Conservation (phyloP, 176 grass and related monocot species). For the Coix lacrymajobi region DNA sequence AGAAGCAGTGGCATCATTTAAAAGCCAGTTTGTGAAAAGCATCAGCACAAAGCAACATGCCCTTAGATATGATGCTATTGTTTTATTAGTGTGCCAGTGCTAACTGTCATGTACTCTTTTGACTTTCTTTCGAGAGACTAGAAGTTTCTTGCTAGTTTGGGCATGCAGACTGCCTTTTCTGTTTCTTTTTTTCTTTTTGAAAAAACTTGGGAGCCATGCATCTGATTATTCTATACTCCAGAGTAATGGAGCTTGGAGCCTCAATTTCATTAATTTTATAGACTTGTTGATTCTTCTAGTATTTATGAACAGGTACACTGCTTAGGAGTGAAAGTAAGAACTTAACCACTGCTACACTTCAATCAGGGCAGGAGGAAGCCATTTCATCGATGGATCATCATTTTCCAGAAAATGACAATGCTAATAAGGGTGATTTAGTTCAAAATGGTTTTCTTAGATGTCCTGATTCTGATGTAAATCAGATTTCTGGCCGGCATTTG, state of each 20-base stretch:
- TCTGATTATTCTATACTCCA: background rate
- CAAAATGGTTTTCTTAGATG: slow-evolving; percentile 39
- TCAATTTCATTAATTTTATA: slow-evolving; percentile 10
- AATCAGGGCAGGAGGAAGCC: slow-evolving; percentile 27
- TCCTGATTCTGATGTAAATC: slow-evolving; percentile 3
- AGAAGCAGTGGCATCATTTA: background rate
- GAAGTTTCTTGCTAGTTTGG: slow-evolving; percentile 2
- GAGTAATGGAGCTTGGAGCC: background rate
- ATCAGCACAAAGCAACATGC: background rate
- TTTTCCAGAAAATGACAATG: slow-evolving; percentile 19
- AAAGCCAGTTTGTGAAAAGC: background rate
- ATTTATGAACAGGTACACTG: slow-evolving; percentile 41
- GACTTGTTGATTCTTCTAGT: slow-evolving; percentile 31
- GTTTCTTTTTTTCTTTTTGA: background rate
- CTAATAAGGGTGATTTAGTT: slow-evolving; percentile 27
- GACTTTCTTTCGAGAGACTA: background rate
- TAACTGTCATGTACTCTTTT: background rate
- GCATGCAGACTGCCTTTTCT: background rate
- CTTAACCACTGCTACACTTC: slow-evolving; percentile 10
- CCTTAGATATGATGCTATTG: background rate
- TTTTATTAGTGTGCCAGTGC: background rate
- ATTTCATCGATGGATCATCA: slow-evolving; percentile 36
- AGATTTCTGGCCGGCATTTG: slow-evolving; percentile 16
- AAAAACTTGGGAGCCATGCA: background rate
- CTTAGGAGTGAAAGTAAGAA: slow-evolving; percentile 32